Percentiles rank a stretch among this genome's conserved stretches.
phyloP scores from a whole-genome alignment of 2,329 filamentous ascomycete genomes.

The Esteya vermicola region DNA sequence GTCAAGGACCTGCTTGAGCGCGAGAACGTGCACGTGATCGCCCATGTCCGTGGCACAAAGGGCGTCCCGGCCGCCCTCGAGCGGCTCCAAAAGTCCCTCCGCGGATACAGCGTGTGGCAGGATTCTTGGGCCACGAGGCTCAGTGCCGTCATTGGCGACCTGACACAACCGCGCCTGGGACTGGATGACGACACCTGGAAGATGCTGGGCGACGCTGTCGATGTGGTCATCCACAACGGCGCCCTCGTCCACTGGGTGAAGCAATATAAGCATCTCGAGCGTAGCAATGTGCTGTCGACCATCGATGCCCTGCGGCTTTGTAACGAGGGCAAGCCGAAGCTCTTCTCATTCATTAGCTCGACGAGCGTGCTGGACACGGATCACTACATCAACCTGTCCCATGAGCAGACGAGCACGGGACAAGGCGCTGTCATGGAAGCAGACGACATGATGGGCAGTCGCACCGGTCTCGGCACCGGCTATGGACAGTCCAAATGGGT shows the following conservation, averaged over 20 bases:
- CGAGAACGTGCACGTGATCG: constrained; percentile 48
- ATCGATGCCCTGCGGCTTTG: constrained; percentile 71
- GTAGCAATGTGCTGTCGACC: constrained; percentile 65
- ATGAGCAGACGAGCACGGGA: constrained; percentile 33
- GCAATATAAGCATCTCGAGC: constrained; percentile 57
- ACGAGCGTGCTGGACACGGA: constrained; percentile 73
- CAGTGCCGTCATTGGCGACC: constrained; percentile 61
- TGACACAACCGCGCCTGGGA: constrained; percentile 60
- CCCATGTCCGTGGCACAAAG: constrained; percentile 61
- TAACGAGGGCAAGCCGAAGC: constrained; percentile 55
- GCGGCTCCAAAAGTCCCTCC: too few species aligned
- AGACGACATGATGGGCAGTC: constrained; percentile 66
- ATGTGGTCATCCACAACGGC: constrained; percentile 71
- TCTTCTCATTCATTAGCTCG: constrained; percentile 68
- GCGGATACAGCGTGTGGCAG: too few species aligned
- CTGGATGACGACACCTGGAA: constrained; percentile 54
- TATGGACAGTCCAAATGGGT: constrained; percentile 92
- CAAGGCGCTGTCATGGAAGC: constrained; percentile 54
- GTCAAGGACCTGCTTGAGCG: constrained; percentile 59
- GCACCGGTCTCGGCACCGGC: constrained; percentile 64
- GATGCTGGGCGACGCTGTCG: constrained; percentile 47
- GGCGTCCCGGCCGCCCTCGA: too few species aligned
- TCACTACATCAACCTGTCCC: constrained; percentile 62
- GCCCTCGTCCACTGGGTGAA: constrained; percentile 72
- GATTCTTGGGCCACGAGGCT: too few species aligned